phyloP scores from a whole-genome alignment of 495 filamentous ascomycete genomes.

The Sordaria brevicollis region DNA sequence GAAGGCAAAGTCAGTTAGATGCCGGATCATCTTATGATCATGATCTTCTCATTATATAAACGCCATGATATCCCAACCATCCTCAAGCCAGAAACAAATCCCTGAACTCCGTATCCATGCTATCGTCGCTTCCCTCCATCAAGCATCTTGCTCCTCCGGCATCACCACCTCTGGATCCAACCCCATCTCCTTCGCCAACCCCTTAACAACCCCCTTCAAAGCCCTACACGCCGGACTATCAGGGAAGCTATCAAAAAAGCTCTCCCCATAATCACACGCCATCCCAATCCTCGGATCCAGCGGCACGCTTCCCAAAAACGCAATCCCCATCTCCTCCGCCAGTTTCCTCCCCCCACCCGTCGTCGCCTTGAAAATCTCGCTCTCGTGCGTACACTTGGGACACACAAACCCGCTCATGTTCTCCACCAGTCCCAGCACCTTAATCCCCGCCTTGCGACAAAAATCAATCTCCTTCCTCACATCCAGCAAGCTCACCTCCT shows the following conservation, averaged over 20 bases:
- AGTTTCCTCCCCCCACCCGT: slow-evolving; percentile 77
- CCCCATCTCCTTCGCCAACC: slow-evolving; percentile 55
- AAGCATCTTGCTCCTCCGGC: slow-evolving; percentile 19
- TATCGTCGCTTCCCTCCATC: not conserved
- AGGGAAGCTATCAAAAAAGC: slow-evolving; percentile 86
- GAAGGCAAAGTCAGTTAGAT: not conserved
- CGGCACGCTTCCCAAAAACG: slow-evolving; percentile 85
- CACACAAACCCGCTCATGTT: slow-evolving; percentile 98
- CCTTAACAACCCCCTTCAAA: slow-evolving; percentile 63
- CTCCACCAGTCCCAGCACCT: slow-evolving; percentile 81
- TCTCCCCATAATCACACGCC: slow-evolving; percentile 94
- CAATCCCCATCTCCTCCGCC: slow-evolving; percentile 74
- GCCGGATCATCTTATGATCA: not conserved
- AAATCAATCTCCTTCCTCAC: slow-evolving; percentile 97
- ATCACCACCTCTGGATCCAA: slow-evolving; percentile 30
- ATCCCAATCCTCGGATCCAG: slow-evolving; percentile 90
- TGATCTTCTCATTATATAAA: slow-evolving; percentile 2
- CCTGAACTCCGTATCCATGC: not conserved
- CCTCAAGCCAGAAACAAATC: not conserved
- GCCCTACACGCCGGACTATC: slow-evolving; percentile 82
- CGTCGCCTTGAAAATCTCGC: slow-evolving; percentile 81
- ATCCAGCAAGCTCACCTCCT: slow-evolving; percentile 86
- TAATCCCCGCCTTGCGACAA: slow-evolving; percentile 87
- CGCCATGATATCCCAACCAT: not conserved
- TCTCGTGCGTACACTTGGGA: slow-evolving; percentile 70